A percentile compares a stretch with the other conserved stretches of the same genome.
These are phyloP conservation scores for Crucibulum laeve DNA, from an alignment of 768 basidiomycete species.

Conservation along the genomic window DNA sequence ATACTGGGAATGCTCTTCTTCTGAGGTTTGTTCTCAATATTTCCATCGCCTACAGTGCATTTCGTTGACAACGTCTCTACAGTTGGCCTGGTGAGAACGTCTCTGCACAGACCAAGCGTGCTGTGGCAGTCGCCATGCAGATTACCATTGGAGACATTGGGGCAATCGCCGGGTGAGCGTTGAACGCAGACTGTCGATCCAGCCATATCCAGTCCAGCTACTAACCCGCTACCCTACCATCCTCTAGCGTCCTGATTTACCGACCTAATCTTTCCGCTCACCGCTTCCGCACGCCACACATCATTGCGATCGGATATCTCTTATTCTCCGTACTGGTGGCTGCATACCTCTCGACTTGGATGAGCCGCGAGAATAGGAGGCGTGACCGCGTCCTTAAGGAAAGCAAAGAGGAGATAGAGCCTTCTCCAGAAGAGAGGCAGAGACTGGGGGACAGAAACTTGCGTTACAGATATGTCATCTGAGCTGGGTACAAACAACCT, in stretches of 20 bases:
- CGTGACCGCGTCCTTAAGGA: conserved; percentile 26
- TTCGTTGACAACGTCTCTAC: background rate
- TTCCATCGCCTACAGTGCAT: background rate
- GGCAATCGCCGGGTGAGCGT: conserved; percentile 43
- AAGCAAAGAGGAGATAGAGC: conserved; percentile 14
- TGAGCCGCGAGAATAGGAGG: conserved; percentile 46
- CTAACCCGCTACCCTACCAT: too few relatives aligned
- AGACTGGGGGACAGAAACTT: conserved; percentile 34
- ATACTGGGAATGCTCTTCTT: conserved; percentile 53
- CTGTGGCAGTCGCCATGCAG: conserved; percentile 58
- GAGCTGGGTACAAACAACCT: conserved; percentile 4
- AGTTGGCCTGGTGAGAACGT: conserved; percentile 66
- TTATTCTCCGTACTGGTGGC: conserved; percentile 40
- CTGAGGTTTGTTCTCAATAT: conserved; percentile 33
- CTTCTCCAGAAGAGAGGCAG: conserved; percentile 19
- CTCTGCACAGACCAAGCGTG: conserved; percentile 64
- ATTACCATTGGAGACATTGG: conserved; percentile 61
- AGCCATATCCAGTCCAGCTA: too few relatives aligned
- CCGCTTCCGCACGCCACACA: conserved; percentile 50
- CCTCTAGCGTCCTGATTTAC: conserved; percentile 48
- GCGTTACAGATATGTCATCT: conserved; percentile 36
- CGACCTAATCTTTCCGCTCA: conserved; percentile 42
- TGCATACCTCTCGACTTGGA: conserved; percentile 40
- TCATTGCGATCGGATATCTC: conserved; percentile 58
- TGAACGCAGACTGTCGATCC: background rate